Conservation (phyloP, 106 monocot species). For the Platanthera guangdongensis region DNA sequence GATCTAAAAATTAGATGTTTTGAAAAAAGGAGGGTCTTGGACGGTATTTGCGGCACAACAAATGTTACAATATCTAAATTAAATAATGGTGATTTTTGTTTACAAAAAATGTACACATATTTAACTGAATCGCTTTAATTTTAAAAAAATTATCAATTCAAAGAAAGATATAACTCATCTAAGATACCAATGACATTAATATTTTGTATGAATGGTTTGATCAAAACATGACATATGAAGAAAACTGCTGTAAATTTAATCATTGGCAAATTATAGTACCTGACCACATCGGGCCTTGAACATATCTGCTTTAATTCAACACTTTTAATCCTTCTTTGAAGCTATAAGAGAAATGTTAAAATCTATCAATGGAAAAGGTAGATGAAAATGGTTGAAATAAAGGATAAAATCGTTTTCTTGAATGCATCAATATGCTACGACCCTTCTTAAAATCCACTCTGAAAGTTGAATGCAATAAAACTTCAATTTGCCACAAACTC, state of each 20-base stretch:
- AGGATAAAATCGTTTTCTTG: constrained; percentile 5
- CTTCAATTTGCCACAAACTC: no score
- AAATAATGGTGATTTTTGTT: neutral
- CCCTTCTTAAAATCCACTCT: no score
- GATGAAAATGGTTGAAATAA: neutral
- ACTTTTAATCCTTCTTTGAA: constrained; percentile 97
- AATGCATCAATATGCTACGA: no score
- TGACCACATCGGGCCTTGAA: constrained; percentile 92
- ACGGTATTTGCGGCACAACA: no score
- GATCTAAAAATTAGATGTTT: no score
- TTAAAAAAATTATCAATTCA: neutral
- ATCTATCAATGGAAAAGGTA: neutral
- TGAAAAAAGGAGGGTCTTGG: no score
- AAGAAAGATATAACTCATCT: neutral
- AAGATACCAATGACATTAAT: neutral
- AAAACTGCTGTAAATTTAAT: neutral
- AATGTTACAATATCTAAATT: neutral
- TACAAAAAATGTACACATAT: neutral
- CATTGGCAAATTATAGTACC: constrained; percentile 30
- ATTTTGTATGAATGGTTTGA: neutral
- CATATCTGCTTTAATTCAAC: constrained; percentile 91
- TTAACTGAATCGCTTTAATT: neutral
- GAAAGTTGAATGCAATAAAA: no score
- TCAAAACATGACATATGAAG: neutral
- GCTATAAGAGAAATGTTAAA: constrained; percentile 25